Base-by-base conservation (phyloP, 768 basidiomycete species). In the Ramaria sp. region DNA sequence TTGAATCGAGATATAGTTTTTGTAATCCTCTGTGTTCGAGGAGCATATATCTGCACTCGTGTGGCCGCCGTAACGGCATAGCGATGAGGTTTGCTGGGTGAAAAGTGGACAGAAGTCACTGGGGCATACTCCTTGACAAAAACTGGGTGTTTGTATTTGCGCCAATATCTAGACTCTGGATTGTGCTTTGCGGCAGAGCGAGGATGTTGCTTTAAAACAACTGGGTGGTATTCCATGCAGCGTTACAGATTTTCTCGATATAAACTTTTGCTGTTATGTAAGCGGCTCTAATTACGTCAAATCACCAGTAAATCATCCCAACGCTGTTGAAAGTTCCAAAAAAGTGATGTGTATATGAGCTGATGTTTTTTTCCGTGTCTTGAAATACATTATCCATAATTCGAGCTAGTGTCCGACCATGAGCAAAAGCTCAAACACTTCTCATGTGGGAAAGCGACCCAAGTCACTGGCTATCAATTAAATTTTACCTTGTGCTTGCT, bases 71-170 rank as follows among this genome's bases (percentile, higher is more conserved):
- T 96, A 54, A 98, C 93, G 24, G 93, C 95, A 73, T 94, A 97
- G 64, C 87, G 76, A 66, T 99, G 92, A 4, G 95, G 95, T 67
- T 81, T 83, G 25, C 86, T 72, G 1, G 81, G 81, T 1, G 90
- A 82, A 69, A 98, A 98, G 66, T 97, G 90, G 30, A 99, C 76
- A 15, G 88, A 89, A 52, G 95, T 97, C 61, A 99, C 83, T 15
- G 94, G 92, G 0, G 92, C 91, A 65, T 95, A 95, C 72, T 97
- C 91, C 70, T 96, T 97, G 66, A 98, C 78, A 67, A 98, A 99
- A 0, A 97, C 87, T 3, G 90, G 90, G 56, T 87, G 77, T 60
- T 83, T 89, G 70, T 87, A 92, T 62, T 85, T 82, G 44, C 89
- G 78, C 90, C 90, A 93, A 67, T 88, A 81, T 59, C 85, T 73